Conservation (phyloP, 768 basidiomycete genomes). For the Termitomyces bulborhizus region DNA sequence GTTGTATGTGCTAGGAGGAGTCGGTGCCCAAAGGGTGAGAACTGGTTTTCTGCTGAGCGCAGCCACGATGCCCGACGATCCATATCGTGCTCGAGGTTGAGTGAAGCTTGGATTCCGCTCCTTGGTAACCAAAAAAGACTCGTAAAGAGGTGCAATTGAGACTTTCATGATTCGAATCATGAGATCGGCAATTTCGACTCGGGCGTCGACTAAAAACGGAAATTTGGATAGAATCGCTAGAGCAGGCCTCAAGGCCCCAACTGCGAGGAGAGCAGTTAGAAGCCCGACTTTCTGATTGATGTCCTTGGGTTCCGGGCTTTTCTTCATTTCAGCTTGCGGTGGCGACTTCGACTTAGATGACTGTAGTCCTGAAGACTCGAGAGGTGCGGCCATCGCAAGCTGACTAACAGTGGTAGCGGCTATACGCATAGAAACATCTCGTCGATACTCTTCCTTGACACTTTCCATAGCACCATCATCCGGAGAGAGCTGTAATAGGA, state of each 20-base stretch:
- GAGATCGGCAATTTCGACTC: constrained; percentile 82
- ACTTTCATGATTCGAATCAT: constrained; percentile 69
- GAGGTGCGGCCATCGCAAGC: constrained; percentile 79
- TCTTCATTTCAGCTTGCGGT: constrained; percentile 29
- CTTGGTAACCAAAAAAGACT: constrained; percentile 42
- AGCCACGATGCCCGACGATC: constrained; percentile 45
- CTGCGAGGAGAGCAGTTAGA: constrained; percentile 70
- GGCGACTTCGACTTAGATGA: constrained; percentile 32
- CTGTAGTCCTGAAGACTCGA: constrained; percentile 47
- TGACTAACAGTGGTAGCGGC: constrained; percentile 66
- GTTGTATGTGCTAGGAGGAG: constrained; percentile 68
- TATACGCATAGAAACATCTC: constrained; percentile 57
- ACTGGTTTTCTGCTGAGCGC: constrained; percentile 53
- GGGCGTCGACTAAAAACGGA: constrained; percentile 79
- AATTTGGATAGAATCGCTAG: constrained; percentile 75
- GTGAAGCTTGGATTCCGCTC: constrained; percentile 58
- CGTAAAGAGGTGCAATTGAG: constrained; percentile 68
- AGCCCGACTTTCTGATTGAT: constrained; percentile 79
- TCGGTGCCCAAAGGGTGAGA: constrained; percentile 74
- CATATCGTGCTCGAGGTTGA: constrained; percentile 59
- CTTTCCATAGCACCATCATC: constrained; percentile 71
- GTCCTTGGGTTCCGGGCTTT: constrained; percentile 29
- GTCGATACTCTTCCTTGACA: constrained; percentile 59
- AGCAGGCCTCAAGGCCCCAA: constrained; percentile 79
- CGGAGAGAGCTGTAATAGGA: constrained; percentile 53